Conservation (phyloP, 2,329 filamentous ascomycete genomes). For the Cadophora gregata region DNA sequence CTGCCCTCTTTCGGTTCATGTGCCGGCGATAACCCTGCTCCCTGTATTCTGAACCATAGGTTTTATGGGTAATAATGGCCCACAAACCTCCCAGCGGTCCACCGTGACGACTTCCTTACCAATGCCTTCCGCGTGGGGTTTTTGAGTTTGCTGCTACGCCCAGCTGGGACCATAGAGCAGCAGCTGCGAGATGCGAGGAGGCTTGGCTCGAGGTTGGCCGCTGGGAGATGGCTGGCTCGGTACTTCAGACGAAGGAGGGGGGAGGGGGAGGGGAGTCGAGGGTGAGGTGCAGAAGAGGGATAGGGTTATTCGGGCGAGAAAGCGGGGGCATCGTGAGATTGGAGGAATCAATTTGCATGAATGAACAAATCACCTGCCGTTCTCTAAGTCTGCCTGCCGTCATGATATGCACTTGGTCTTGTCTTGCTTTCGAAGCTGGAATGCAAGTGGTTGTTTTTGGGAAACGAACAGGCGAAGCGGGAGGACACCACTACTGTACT, state of each 20-base stretch:
- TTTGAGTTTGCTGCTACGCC: not conserved
- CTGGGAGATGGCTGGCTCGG: not conserved
- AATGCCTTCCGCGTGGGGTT: not conserved
- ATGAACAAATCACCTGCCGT: not conserved
- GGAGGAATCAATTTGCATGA: slow-evolving; percentile 5
- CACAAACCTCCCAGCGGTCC: slow-evolving; percentile 11
- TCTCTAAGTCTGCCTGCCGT: not conserved
- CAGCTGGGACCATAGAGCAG: not conserved
- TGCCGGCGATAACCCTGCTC: slow-evolving; percentile 20
- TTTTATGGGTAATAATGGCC: not conserved
- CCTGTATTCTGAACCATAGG: slow-evolving; percentile 9
- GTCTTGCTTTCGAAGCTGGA: not conserved
- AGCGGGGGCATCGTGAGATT: slow-evolving; percentile 11
- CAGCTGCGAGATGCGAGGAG: not conserved
- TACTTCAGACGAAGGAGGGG: not conserved
- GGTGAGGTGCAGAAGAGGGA: not conserved
- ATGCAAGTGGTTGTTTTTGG: not conserved
- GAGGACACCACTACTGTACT: not conserved
- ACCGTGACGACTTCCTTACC: slow-evolving; percentile 13
- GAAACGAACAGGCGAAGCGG: not conserved
- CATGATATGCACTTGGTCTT: not conserved
- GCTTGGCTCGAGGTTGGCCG: not conserved
- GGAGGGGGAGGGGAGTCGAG: not conserved
- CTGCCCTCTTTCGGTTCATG: slow-evolving; percentile 23
- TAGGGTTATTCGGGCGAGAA: not conserved